Base-by-base conservation (phyloP, 139 green algal genomes). In the Mesostigma viride region DNA sequence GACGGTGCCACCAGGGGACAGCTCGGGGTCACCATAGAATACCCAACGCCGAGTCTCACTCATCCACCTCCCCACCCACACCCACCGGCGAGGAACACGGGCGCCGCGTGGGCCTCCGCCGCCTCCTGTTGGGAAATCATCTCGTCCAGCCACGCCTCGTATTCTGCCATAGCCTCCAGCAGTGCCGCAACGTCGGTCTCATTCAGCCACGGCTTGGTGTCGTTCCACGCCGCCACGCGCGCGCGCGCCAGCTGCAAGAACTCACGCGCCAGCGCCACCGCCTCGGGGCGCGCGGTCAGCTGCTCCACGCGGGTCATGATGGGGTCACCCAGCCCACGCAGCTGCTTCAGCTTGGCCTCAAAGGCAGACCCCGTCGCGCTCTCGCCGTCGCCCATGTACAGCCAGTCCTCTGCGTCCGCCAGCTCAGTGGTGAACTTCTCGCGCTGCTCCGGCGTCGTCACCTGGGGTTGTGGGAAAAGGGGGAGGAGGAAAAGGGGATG, bases 351-450 rank as follows among this genome's bases (percentile, higher is more conserved):
- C 61, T 82, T 75, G 11, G 66, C 64, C 63, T 65, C 35, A 56
- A 73, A 76, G 61, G 75, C 69, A 3, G 40, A 46, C 0, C 78
- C 70, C 0, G 33, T 61, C 31, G 73, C 80, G 3, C 69, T 65
- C 26, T 88, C 90, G 17, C 86, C 90, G 34, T 95, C 89, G n/a
- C n/a, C n/a, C 53, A 82, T 84, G 58, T 96, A 97, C 74, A 97
- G 77, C 91, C 91, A 97, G 69, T 97, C 91, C 81, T 97, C 91
- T 3, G 73, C 77, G 2, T 85, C 84, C 34, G 31, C 83, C 24
- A 95, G 80, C 53, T 77, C 53, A 14, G 36, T 62, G 2, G 53
- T 45, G 64, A 94, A 86, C 20, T 70, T 51, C 6, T 80, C 58
- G 8, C 90, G 81, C 80, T 87, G 69, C 63, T 83, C 85, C 59